Evolutionary conservation across 371 early-diverging fungal genomes (phyloP).

Genomic region (Paraphysoderma sedebokerense): DNA sequence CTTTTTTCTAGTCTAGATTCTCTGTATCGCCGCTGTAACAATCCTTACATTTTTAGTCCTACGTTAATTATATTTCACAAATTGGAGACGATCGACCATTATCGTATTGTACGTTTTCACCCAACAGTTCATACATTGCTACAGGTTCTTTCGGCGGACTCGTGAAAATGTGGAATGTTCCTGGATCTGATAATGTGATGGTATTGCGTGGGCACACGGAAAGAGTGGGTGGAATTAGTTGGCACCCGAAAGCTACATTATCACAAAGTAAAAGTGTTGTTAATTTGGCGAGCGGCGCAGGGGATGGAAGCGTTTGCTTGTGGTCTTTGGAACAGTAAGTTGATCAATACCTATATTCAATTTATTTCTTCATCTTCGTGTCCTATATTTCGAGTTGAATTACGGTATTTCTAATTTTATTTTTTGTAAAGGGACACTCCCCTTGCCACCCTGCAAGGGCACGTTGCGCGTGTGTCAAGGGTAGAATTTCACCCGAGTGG

Average conservation of each 20-base stretch:
- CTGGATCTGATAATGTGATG: conserved; percentile 37
- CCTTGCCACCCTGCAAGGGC: conserved; percentile 58
- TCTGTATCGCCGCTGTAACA: background rate
- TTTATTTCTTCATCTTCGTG: too few species aligned
- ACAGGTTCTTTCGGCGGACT: conserved; percentile 77
- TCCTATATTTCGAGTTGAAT: too few species aligned
- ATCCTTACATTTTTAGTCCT: conserved; percentile 21
- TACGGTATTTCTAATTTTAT: conserved; percentile 4
- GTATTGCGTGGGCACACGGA: conserved; percentile 62
- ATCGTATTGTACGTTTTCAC: conserved; percentile 58
- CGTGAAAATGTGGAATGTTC: conserved; percentile 73
- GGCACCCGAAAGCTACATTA: conserved; percentile 67
- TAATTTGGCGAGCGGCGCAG: conserved; percentile 66
- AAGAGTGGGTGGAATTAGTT: conserved; percentile 71
- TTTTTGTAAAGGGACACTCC: conserved; percentile 42
- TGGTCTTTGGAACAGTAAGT: conserved; percentile 58
- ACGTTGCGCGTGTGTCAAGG: conserved; percentile 63
- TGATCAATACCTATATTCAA: too few species aligned
- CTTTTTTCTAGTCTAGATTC: conserved; percentile 1
- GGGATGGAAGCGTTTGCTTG: conserved; percentile 55
- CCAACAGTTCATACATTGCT: conserved; percentile 53
- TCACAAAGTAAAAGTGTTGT: conserved; percentile 32
- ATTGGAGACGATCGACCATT: conserved; percentile 83
- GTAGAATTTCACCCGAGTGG: conserved; percentile 86
- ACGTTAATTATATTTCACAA: conserved; percentile 60